Conservation (phyloP, 768 basidiomycete genomes). For the Boletus rex-veris region DNA sequence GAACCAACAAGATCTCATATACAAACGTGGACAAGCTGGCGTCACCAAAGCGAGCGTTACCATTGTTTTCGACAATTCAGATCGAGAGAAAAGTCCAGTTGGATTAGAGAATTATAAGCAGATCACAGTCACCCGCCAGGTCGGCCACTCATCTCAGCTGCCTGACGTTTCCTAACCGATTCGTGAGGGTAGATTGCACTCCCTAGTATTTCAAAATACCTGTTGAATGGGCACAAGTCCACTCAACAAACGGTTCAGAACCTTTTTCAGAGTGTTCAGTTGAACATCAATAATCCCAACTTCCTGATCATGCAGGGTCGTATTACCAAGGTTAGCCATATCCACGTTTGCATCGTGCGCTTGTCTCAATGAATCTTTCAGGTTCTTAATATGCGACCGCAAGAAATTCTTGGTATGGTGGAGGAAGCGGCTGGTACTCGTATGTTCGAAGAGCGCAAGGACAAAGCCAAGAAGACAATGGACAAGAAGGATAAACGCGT, state of each 20-base stretch:
- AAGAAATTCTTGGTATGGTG: conserved; percentile 97
- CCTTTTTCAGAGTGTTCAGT: conserved; percentile 92
- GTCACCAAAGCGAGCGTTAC: conserved; percentile 97
- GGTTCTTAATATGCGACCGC: conserved; percentile 97
- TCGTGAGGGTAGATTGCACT: conserved; percentile 70
- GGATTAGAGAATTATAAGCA: conserved; percentile 79
- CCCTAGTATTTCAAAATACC: conserved; percentile 91
- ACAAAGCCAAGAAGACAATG: conserved; percentile 95
- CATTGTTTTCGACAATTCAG: conserved; percentile 98
- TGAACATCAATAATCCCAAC: conserved; percentile 99
- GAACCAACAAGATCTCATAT: conserved; percentile 97
- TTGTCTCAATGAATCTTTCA: not conserved
- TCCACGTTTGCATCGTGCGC: not conserved
- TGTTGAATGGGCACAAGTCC: conserved; percentile 93
- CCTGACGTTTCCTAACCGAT: not conserved
- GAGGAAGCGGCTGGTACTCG: conserved; percentile 98
- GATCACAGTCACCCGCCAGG: conserved; percentile 96
- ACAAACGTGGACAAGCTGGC: conserved; percentile 98
- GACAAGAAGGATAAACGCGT: conserved; percentile 95
- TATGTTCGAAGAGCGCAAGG: conserved; percentile 99
- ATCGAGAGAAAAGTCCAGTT: conserved; percentile 75
- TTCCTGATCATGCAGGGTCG: conserved; percentile 99
- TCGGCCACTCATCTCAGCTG: conserved; percentile 31
- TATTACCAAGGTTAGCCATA: conserved; percentile 79
- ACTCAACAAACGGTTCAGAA: conserved; percentile 82